Base-by-base conservation (phyloP, 2,329 filamentous ascomycete genomes). In the Ceratocystis ficicola region DNA sequence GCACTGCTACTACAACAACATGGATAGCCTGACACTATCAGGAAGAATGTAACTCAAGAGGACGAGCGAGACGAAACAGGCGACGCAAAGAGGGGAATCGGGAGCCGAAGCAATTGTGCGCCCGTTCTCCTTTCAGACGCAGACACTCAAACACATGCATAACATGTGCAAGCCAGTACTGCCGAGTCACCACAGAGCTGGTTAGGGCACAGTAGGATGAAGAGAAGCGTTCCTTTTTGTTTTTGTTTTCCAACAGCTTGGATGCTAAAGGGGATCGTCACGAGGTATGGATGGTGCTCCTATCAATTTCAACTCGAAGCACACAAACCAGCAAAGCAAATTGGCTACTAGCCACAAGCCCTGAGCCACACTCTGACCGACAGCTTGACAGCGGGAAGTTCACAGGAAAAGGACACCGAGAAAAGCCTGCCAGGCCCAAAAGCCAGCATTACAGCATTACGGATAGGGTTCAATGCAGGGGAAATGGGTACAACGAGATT, bases 331-430 rank as follows among this genome's bases (percentile, higher is more conserved):
- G 8, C 8, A 52, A 20, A 25, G 20, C 20, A 61, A 22, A 17
- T 61, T 44, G 59, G 59, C 22, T 32, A 61, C 59, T 36, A 52
- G 48, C 48, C 22, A 52, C 48, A 52, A 41, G 36, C 36, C 8
- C 36, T 41, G 36, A 41, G 36, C 36, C 36, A 36, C 32, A 41
- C 10, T 41, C 36, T 41, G 36, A 41, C 36, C 10, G 10, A 41
- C 36, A 3, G 36, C 36, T 41, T 41, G 36, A 41, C 36, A 41
- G 36, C 36, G 12, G 44, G 44, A 20, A 48, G 44, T 7, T n/a
- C 15, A 48, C 15, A 48, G n/a, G 17, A 17, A 48, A 48, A 48
- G 15, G n/a, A 20, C 15, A 0, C 36, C 10, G 10, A 20, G 6
- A 25, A 52, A 25, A 52, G 20, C 25, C 48, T 52, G 22, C 48